Base-by-base conservation (phyloP, 2,329 filamentous ascomycete genomes). In the Epichloe amarillans region DNA sequence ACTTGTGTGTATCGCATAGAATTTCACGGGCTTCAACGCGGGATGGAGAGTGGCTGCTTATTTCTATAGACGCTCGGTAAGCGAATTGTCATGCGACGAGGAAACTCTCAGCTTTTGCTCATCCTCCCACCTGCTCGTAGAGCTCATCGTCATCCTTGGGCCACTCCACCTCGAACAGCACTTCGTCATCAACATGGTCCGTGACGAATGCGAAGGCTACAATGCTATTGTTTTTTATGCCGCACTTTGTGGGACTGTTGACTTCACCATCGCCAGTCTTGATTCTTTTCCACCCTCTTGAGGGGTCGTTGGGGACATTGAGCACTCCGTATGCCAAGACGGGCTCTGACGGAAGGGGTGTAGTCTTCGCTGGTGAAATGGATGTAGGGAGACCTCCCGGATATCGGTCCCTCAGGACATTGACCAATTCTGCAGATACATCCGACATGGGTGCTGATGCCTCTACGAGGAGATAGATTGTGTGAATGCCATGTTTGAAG, bases 401-500 rank as follows among this genome's bases (percentile, higher is more conserved):
- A 53, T 80, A 82, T 30, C 77, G 69, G 43, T 82, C 78, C 30
- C 62, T 69, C 5, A 89, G 67, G 11, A 79, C 68, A 1, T 70
- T 65, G 17, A 86, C 66, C 2, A 90, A 75, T 19, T 80, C 73
- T 17, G 70, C 58, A 51, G 80, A 80, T 52, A 86, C 69, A 1
- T 71, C 65, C 15, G 71, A 66, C 60, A 88, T 79, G 11, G 79
- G 66, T 39, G 75, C 73, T 14, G 75, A 68, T 5, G 80, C 69
- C 39, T 80, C 74, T 44, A 84, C 73, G 54, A 85, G 82, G 52
- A 89, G 72, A 59, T 86, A 79, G 56, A 88, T 72, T 4, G 84
- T 89, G 58, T 82, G 77, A 52, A 80, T 79, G 61, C 84, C 81
- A 63, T 85, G 76, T 65, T 88, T 88, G 69, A 90, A 81, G 53